phyloP scores from a whole-genome alignment of 805 yeast genomes.

The Yarrowia deformans region DNA sequence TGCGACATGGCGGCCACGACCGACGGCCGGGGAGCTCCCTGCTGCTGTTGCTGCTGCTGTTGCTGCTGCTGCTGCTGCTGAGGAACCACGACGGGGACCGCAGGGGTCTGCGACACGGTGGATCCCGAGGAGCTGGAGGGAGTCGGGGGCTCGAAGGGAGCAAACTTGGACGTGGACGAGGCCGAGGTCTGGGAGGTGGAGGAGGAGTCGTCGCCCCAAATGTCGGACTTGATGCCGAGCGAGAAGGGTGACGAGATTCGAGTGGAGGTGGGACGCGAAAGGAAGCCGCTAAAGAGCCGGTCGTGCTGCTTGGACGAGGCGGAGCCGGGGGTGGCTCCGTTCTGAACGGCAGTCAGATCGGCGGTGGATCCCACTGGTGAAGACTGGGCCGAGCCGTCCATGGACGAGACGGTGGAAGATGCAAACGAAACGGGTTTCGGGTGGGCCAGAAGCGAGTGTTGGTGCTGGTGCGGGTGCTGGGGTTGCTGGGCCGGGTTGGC shows the following conservation, averaged over 20 bases:
- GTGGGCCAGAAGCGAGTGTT: constrained; percentile 32
- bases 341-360: constrained; percentile 4
- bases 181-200: constrained; percentile 29
- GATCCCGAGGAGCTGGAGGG: constrained; percentile 17
- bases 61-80: background rate
- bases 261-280: constrained; percentile 36
- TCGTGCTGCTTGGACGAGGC: constrained; percentile 16
- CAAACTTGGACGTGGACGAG: constrained; percentile 38
- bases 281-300: constrained; percentile 29
- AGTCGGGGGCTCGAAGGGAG: constrained; percentile 34
- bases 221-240: constrained; percentile 39
- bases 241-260: constrained; percentile 39
- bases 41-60: background rate
- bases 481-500: constrained; percentile 4
- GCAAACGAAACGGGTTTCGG: constrained; percentile 39
- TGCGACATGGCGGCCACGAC: constrained; percentile 30
- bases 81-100: background rate
- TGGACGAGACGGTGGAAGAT: constrained; percentile 11
- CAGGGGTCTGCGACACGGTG: constrained; percentile 4
- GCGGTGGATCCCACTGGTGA: constrained; percentile 13
- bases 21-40: background rate
- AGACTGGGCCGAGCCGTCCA: constrained; percentile 20
- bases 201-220: constrained; percentile 39
- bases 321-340: background rate
- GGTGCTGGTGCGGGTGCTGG: constrained; percentile 15